Percentiles rank a stretch among this genome's conserved stretches.
These are phyloP conservation scores for Lyophyllum decastes DNA, from an alignment of 768 basidiomycete genomes.

Conservation along the genomic window DNA sequence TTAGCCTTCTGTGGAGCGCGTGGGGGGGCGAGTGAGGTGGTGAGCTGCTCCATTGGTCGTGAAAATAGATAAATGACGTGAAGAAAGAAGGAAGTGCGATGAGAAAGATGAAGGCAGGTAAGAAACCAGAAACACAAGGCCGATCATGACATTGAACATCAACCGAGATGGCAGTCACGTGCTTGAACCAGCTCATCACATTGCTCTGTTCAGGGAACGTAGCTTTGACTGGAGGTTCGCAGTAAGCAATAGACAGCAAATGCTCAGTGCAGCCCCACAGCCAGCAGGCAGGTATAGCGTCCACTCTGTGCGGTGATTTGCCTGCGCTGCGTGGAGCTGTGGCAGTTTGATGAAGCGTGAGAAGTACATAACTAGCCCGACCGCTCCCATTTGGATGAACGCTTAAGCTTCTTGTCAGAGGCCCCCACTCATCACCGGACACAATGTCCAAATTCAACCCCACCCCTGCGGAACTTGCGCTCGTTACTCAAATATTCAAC, in stretches of 20 bases:
- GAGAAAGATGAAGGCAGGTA: constrained; percentile 18
- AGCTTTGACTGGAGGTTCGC: background rate
- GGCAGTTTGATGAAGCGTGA: constrained; percentile 17
- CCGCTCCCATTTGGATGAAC: constrained; percentile 8
- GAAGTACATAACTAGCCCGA: constrained; percentile 4
- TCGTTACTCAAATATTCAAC: constrained; percentile 74
- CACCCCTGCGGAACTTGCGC: constrained; percentile 50
- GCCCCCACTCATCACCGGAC: constrained; percentile 21
- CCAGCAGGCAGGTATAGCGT: background rate
- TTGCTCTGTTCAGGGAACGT: background rate
- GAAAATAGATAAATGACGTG: constrained; percentile 24
- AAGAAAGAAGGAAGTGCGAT: constrained; percentile 16
- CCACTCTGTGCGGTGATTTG: background rate
- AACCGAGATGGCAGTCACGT: constrained; percentile 17
- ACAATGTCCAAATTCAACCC: constrained; percentile 50
- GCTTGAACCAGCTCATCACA: background rate
- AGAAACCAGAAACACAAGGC: constrained; percentile 8
- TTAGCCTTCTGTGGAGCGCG: constrained; percentile 60
- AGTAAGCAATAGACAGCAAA: background rate
- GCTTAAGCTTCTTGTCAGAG: constrained; percentile 7
- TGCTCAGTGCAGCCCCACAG: background rate
- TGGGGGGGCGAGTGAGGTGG: constrained; percentile 61
- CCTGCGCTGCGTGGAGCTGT: background rate
- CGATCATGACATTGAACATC: constrained; percentile 6
- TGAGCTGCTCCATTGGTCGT: constrained; percentile 69